Evolutionary conservation across 1,139 yeast species (phyloP).

Genomic region (Yamadazyma atlantica): DNA sequence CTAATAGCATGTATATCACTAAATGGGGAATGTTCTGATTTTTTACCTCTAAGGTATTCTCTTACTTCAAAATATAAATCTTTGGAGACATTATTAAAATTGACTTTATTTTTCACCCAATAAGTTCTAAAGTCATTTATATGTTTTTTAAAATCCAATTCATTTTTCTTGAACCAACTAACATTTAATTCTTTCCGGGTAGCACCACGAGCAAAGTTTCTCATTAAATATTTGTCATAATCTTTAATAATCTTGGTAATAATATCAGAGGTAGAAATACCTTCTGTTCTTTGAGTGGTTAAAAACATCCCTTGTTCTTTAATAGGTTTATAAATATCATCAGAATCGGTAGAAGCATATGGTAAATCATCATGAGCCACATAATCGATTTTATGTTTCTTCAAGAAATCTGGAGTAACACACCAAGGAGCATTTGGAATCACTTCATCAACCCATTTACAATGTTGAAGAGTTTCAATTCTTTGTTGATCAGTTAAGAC

Average conservation of each 20-base stretch:
- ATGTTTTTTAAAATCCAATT: constrained; percentile 88
- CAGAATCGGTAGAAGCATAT: constrained; percentile 81
- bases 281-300: constrained; percentile 95
- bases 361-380: constrained; percentile 98
- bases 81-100: constrained; percentile 71
- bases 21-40: constrained; percentile 29
- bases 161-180: constrained; percentile 96
- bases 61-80: constrained; percentile 83
- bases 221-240: constrained; percentile 93
- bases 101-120: constrained; percentile 72
- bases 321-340: constrained; percentile 90
- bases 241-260: constrained; percentile 93
- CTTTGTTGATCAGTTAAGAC: constrained; percentile 87
- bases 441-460: constrained; percentile 97
- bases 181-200: constrained; percentile 94
- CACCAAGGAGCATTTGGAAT: constrained; percentile 95
- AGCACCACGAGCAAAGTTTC: constrained; percentile 97
- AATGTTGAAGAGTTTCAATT: constrained; percentile 83
- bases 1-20: constrained; percentile 13
- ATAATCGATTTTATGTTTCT: constrained; percentile 81
- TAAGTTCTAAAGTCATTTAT: constrained; percentile 82
- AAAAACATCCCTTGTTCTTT: constrained; percentile 88
- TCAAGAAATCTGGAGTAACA: constrained; percentile 78
- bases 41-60: constrained; percentile 62
- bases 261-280: constrained; percentile 92